A percentile compares a stretch with the other conserved stretches of the same genome.
These are phyloP conservation scores for Floccularia luteovirens DNA, from an alignment of 768 basidiomycete genomes.

Conservation along the genomic window DNA sequence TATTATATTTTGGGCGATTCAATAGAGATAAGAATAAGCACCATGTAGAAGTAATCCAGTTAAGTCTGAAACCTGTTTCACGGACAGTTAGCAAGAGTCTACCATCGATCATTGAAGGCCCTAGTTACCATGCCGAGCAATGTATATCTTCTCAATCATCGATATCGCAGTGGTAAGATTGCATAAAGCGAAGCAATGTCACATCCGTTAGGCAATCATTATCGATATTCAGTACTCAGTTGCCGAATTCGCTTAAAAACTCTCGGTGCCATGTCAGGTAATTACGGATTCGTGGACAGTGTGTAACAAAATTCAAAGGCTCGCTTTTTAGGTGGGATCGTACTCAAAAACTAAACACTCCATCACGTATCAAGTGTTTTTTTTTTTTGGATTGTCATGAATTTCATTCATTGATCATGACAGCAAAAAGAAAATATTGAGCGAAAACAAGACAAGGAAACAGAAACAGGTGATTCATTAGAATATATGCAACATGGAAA, in stretches of 20 bases:
- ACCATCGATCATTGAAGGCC: background rate
- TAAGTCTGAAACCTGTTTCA: constrained; percentile 59
- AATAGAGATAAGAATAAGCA: constrained; percentile 19
- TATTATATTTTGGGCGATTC: constrained; percentile 3
- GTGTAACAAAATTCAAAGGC: no score
- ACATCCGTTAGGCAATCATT: no score
- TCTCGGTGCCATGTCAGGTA: no score
- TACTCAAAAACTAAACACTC: no score
- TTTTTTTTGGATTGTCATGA: constrained; percentile 12
- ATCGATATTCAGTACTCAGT: no score
- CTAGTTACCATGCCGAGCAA: constrained; percentile 55
- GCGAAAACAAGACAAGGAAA: constrained; percentile 12
- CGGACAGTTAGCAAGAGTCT: background rate
- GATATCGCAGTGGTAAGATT: no score
- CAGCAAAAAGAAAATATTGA: background rate
- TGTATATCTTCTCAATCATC: constrained; percentile 60
- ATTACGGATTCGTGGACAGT: no score
- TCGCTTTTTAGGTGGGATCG: no score
- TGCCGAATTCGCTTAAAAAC: no score
- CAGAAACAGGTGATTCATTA: constrained; percentile 9
- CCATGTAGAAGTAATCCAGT: constrained; percentile 67
- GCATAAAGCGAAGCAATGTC: no score
- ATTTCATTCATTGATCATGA: constrained; percentile 15
- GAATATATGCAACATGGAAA: no score
- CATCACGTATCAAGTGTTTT: constrained; percentile 2